Conservation (phyloP, 257 asterid genomes). For the Gynochthodes officinalis region DNA sequence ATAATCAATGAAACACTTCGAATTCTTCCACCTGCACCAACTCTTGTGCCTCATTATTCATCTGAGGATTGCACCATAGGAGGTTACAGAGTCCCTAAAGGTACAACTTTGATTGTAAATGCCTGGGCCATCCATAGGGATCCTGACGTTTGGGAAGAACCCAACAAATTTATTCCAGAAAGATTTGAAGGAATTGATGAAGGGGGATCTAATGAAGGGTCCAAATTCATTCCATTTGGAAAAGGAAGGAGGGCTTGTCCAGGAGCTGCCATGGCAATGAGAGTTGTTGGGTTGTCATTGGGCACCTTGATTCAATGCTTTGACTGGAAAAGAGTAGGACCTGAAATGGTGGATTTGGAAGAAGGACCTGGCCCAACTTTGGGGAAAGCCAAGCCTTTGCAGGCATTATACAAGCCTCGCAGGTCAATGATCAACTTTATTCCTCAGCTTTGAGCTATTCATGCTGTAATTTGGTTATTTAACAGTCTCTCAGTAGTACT, state of each 20-base stretch:
- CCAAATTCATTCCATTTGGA: constrained; percentile 15
- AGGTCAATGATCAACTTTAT: not conserved
- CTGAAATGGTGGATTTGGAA: constrained; percentile 4
- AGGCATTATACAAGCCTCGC: constrained; percentile 12
- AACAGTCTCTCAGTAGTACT: not conserved
- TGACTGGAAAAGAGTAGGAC: constrained; percentile 11
- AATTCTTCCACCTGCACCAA: constrained; percentile 33
- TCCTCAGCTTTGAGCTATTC: constrained; percentile 3
- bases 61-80: constrained; percentile 27
- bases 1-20: constrained; percentile 40
- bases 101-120: constrained; percentile 33
- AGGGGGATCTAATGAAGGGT: not conserved
- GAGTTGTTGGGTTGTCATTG: constrained; percentile 1
- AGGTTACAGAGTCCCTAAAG: constrained; percentile 15
- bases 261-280: constrained; percentile 8
- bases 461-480: not conserved
- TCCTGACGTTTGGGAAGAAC: constrained; percentile 23
- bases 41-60: constrained; percentile 32
- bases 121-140: constrained; percentile 39
- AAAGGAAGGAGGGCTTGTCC: constrained; percentile 22
- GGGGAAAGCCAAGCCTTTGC: constrained; percentile 9
- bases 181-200: constrained; percentile 21
- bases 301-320: constrained; percentile 10
- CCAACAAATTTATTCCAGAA: constrained; percentile 29
- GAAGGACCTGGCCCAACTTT: not conserved